These are phyloP conservation scores for Saturnispora sekii DNA, from an alignment of 805 yeast genomes.

Conservation along the genomic window DNA sequence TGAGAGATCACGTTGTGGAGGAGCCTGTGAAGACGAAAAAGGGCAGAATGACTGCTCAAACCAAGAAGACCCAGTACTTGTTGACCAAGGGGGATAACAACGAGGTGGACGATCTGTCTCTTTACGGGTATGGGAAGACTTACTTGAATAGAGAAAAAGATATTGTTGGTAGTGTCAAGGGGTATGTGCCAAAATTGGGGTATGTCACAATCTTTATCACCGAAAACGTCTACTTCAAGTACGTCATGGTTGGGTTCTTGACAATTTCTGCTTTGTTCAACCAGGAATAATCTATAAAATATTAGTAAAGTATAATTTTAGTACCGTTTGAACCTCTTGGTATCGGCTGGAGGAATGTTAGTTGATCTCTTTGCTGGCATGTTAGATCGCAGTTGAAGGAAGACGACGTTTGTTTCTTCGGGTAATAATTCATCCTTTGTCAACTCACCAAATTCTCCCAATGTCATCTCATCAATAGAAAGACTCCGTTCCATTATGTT, in stretches of 20 bases:
- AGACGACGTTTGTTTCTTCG: no score
- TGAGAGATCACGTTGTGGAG: conserved; percentile 63
- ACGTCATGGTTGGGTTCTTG: conserved; percentile 63
- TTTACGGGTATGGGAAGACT: conserved; percentile 66
- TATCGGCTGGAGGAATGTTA: not conserved
- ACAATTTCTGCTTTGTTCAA: conserved; percentile 60
- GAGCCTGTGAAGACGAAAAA: conserved; percentile 15
- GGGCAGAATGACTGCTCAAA: conserved; percentile 1
- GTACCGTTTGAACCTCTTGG: conserved; percentile 1
- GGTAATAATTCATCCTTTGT: conserved; percentile 1
- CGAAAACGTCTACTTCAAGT: conserved; percentile 78
- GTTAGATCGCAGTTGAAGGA: not conserved
- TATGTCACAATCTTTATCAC: conserved; percentile 86
- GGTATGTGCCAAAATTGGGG: conserved; percentile 81
- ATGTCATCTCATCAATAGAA: conserved; percentile 3
- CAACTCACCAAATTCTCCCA: conserved; percentile 11
- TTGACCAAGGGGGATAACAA: conserved; percentile 96
- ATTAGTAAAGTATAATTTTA: not conserved
- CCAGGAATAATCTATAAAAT: conserved; percentile 32
- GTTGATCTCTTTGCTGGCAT: not conserved
- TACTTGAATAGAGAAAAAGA: conserved; percentile 73
- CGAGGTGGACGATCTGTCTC: conserved; percentile 78
- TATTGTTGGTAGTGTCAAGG: conserved; percentile 86
- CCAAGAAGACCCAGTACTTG: conserved; percentile 41
- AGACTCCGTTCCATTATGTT: conserved; percentile 26